Base-by-base conservation (phyloP, 2,329 filamentous ascomycete genomes). In the Penicillium janthinellum region DNA sequence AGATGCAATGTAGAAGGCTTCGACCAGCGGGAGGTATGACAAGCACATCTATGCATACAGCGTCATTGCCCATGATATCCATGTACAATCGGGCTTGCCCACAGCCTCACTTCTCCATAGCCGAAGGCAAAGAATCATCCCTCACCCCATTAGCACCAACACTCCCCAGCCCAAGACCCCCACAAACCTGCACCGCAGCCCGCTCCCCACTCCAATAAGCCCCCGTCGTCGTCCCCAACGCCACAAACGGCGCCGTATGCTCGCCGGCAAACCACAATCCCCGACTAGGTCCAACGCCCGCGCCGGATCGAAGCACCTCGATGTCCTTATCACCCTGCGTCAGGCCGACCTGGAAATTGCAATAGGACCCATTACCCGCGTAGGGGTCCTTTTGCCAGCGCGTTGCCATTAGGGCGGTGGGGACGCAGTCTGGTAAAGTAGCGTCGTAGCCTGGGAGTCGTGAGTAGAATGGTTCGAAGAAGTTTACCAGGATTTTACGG, bases 171-270 rank as follows among this genome's bases (percentile, higher is more conserved):
- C 69, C 68, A 59, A 70, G 65, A 2, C 65, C 22, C 37, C 64
- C 60, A 59, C 73, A 77, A 48, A 81, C 67, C 70, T 87, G 84
- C 73, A 81, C 83, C 1, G 84, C 92, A 37, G 92, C 90, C 20
- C 83, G 84, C 78, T 96, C 91, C 1, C 93, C 93, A 73, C 90
- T 92, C 91, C 91, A 96, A 74, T 92, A 97, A 11, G 94, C 94
- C 0, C 94, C 94, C 0, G 92, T 96, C 12, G 89, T 90, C 4
- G 93, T 97, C 0, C 93, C 94, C 62, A 97, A 75, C 11, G 90
- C 92, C 31, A 96, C 88, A 78, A 96, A 96, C 4, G 93, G 92
- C 56, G 91, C 89, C 22, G 92, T 96, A 77, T 96, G 92, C 77
- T 96, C 92, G 0, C 92, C 92, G 0, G 92, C 92, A 65, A 96